Percentiles rank a stretch among this genome's conserved stretches.
Evolutionary conservation across 1,284 basidiomycete species (phyloP).

Genomic region (Anthracocystis walkeri): DNA sequence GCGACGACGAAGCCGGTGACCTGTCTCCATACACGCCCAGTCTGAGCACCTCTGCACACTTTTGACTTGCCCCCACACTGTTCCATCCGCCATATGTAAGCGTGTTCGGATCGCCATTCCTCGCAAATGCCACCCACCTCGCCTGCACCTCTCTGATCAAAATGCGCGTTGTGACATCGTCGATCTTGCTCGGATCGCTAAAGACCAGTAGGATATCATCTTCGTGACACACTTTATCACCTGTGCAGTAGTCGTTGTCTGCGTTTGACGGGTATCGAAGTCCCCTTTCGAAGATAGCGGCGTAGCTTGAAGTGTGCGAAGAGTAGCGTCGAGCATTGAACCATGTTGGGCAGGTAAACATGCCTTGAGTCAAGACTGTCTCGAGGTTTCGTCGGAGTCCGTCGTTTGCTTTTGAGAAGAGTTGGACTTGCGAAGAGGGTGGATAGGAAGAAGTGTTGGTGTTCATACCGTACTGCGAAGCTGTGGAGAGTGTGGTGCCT

Average conservation of each 20-base stretch:
- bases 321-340: slow-evolving; percentile 41
- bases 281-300: slow-evolving; percentile 43
- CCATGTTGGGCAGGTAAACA: slow-evolving; percentile 54
- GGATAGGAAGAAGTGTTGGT: slow-evolving; percentile 19
- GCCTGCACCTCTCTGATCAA: slow-evolving; percentile 46
- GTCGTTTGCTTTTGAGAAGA: slow-evolving; percentile 21
- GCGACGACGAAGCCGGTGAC: neutral
- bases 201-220: slow-evolving; percentile 62
- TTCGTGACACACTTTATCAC: slow-evolving; percentile 55
- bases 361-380: slow-evolving; percentile 45
- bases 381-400: slow-evolving; percentile 45
- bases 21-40: slow-evolving; percentile 11
- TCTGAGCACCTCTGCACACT: slow-evolving; percentile 35
- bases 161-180: neutral
- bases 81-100: slow-evolving; percentile 28
- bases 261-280: slow-evolving; percentile 47
- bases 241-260: slow-evolving; percentile 49
- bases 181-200: slow-evolving; percentile 19
- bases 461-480: slow-evolving; percentile 21
- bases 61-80: neutral
- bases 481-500: neutral
- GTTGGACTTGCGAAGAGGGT: neutral
- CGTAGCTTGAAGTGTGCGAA: slow-evolving; percentile 12
- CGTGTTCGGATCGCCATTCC: slow-evolving; percentile 47
- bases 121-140: slow-evolving; percentile 45